Conservation (phyloP, 495 filamentous ascomycete genomes). For the Trichoderma erinaceum region DNA sequence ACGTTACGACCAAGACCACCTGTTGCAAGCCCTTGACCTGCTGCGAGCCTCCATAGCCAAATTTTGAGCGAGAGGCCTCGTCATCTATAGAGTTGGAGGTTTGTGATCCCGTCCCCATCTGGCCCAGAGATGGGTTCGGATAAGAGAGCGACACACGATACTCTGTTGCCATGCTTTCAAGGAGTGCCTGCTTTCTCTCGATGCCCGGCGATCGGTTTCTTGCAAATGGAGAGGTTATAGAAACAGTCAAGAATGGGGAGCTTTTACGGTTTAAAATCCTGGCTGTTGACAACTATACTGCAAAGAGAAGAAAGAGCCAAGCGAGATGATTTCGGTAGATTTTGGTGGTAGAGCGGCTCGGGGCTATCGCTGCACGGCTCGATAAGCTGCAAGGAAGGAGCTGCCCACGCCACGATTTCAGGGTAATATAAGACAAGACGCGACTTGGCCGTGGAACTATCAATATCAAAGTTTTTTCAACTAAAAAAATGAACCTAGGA, state of each 20-base stretch:
- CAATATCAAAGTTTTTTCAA: background rate
- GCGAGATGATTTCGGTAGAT: background rate
- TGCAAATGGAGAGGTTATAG: background rate
- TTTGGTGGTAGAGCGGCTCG: background rate
- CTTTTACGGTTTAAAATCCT: background rate
- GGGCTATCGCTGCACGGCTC: background rate
- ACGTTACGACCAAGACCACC: background rate
- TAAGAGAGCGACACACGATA: constrained; percentile 21
- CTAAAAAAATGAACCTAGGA: background rate
- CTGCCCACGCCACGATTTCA: constrained; percentile 1
- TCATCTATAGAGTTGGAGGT: constrained; percentile 12
- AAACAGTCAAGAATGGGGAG: background rate
- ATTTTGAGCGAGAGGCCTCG: constrained; percentile 9
- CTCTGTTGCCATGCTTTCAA: constrained; percentile 1
- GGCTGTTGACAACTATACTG: background rate
- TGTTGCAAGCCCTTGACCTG: background rate
- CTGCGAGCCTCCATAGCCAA: background rate
- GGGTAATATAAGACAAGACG: background rate
- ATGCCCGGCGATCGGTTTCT: background rate
- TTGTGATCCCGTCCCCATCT: constrained; percentile 19
- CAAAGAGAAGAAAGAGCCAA: background rate
- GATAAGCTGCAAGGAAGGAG: background rate
- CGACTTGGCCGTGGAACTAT: background rate
- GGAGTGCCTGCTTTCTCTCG: background rate
- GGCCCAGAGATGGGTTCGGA: constrained; percentile 27